Base-by-base conservation (phyloP, 179 eudicot genomes). In the Silene coronaria region DNA sequence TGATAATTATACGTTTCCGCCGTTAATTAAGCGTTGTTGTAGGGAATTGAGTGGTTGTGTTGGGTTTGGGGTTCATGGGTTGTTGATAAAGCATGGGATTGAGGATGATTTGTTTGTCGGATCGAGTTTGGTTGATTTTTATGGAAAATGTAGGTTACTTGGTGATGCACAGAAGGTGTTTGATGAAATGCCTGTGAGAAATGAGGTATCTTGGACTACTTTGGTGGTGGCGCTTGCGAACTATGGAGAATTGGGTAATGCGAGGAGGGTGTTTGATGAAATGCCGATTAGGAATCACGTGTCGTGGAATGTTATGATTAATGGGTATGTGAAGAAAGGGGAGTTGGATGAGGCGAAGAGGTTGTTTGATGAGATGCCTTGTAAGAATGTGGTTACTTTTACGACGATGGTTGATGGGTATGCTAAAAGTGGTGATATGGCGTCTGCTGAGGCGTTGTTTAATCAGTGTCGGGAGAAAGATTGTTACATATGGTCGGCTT, bases 121-220 rank as follows among this genome's bases (percentile, higher is more conserved):
- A 45, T 81, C 93, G 8, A 86, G 89, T 80, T 83, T 89, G 88
- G 36, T 89, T 62, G 88, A 85, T 78, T 83, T 87, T 24, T 89
- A 89, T 78, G 93, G 89, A 42, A 89, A 85, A 76, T 85, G 85
- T 73, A 62, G 30, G 79, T 78, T 81, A 32, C 46, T 85, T 76
- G 71, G 12, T 36, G 23, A 48, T 80, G 91, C 91, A 0, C 81
- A 73, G 19, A 88, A 83, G 70, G 84, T 89, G 80, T 89, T 86
- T 55, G 90, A 84, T 79, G 78, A 76, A 83, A 85, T 89, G 88
- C 30, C 79, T 77, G 77, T 75, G 75, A 87, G 81, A 72, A 87
- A 87, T 86, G 92, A 76, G 74, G 88, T 87, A 48, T 76, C 87
- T 72, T 89, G 91, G 89, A 87, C 93, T 71, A 65, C 86, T 51